phyloP scores from a whole-genome alignment of 768 basidiomycete genomes.

The Tulasnella sp. region DNA sequence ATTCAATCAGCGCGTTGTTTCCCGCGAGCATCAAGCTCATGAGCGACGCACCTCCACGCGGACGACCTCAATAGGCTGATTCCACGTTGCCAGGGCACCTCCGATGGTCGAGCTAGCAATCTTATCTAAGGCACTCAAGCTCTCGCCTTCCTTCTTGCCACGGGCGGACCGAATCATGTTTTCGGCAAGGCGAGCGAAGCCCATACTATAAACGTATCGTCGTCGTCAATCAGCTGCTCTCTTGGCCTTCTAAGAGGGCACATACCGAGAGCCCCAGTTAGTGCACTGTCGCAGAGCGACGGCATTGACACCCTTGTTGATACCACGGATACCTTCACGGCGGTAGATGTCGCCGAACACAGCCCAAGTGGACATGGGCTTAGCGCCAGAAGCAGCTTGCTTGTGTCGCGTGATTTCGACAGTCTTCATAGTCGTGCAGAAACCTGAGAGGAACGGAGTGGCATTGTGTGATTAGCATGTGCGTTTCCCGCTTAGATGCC shows the following conservation, averaged over 20 bases:
- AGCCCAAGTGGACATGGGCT: slow-evolving; percentile 86
- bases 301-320: slow-evolving; percentile 98
- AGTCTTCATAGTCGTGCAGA: slow-evolving; percentile 99
- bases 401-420: slow-evolving; percentile 96
- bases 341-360: slow-evolving; percentile 93
- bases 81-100: slow-evolving; percentile 97
- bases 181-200: slow-evolving; percentile 91
- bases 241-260: neutral
- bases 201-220: slow-evolving; percentile 50
- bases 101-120: slow-evolving; percentile 74
- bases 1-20: neutral
- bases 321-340: slow-evolving; percentile 84
- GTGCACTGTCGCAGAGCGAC: slow-evolving; percentile 87
- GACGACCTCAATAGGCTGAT: slow-evolving; percentile 96
- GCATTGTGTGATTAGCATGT: slow-evolving; percentile 1
- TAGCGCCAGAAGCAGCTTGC: slow-evolving; percentile 68
- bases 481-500: neutral
- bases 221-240: neutral
- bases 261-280: slow-evolving; percentile 85
- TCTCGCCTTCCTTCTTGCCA: slow-evolving; percentile 69
- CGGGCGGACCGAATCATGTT: slow-evolving; percentile 58
- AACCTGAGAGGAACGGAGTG: slow-evolving; percentile 41
- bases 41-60: slow-evolving; percentile 69
- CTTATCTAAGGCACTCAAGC: slow-evolving; percentile 68
- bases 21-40: neutral